Base-by-base conservation (phyloP, 805 yeast genomes). In the Zygosaccharomyces lentus region DNA sequence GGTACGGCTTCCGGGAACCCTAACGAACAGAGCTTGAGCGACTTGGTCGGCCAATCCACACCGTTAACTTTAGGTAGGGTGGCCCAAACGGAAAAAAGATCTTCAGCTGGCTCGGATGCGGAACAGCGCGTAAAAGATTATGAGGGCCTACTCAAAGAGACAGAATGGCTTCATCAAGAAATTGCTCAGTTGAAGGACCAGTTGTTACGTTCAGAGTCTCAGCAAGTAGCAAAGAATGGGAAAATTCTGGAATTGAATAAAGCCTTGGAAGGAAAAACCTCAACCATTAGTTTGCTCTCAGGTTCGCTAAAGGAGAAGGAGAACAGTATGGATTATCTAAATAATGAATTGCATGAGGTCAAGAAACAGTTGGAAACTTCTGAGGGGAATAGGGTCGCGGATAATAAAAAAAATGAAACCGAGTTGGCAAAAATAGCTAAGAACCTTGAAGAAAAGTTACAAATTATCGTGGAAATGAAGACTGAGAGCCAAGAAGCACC, bases 21-120 rank as follows among this genome's bases (percentile, higher is more conserved):
- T 7, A 44, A 41, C 16, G 50, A 46, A 7, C 52, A 51, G 19
- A 43, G 50, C 15, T 49, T 53, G 15, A 47, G 45, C 15, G 55
- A 53, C 17, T 50, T 55, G n/a, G 45, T 51, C 32, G 56, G 55
- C 10, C 59, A 55, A 34, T 53, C 57, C 8, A 55, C 59, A 2
- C 59, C 59, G 12, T 35, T 55, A 31, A 46, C 55, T 8, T 30
- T 45, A 35, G 52, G 9, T n/a, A 29, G 15, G 32, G 32, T 13
- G 8, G 15, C 32, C n/a, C 16, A 10, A 10, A 7, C 15, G 4
- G 32, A 29, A 43, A 21, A 45, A 41, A 21, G 32, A 27, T 27
- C 34, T 13, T n/a, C 32, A 6, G 13, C 32, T 29, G 15, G 32
- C 7, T 29, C 32, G 8, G 32, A 29, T 29, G 3, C 32, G 8